A percentile compares a stretch with the other conserved stretches of the same genome.
Conservation (phyloP, 179 eudicot genomes). For the Camellia oleifera region DNA sequence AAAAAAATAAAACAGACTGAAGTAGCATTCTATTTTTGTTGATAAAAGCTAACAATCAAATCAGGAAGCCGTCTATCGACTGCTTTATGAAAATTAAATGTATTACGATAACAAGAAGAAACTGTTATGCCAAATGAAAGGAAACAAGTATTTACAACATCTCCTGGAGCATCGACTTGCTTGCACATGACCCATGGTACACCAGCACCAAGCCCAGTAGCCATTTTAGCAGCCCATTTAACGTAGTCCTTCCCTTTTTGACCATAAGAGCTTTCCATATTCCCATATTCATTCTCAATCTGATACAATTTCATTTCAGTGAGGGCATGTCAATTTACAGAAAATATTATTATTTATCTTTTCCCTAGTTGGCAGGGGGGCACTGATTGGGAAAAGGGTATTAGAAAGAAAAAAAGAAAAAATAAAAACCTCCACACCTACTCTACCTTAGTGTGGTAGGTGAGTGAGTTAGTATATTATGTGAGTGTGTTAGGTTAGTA, state of each 20-base stretch:
- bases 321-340: neutral
- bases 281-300: conserved; percentile 97
- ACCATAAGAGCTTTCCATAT: conserved; percentile 68
- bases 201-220: conserved; percentile 83
- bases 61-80: neutral
- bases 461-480: too few relatives aligned
- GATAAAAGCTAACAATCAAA: too few relatives aligned
- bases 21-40: too few relatives aligned
- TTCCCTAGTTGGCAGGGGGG: neutral
- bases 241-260: conserved; percentile 65
- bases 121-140: neutral
- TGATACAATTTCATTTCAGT: conserved; percentile 28
- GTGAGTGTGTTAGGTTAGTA: too few relatives aligned
- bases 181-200: conserved; percentile 99
- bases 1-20: too few relatives aligned
- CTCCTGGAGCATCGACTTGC: conserved; percentile 93
- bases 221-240: conserved; percentile 96
- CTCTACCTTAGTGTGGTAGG: too few relatives aligned
- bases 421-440: too few relatives aligned
- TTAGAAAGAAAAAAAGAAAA: conserved; percentile 1
- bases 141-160: conserved; percentile 49
- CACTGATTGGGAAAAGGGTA: neutral
- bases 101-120: neutral
- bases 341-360: neutral
- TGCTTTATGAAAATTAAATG: neutral